Percentiles rank a stretch among this genome's conserved stretches.
Conservation (phyloP, 2,329 filamentous ascomycete species). For the Calonectria leucothoes region DNA sequence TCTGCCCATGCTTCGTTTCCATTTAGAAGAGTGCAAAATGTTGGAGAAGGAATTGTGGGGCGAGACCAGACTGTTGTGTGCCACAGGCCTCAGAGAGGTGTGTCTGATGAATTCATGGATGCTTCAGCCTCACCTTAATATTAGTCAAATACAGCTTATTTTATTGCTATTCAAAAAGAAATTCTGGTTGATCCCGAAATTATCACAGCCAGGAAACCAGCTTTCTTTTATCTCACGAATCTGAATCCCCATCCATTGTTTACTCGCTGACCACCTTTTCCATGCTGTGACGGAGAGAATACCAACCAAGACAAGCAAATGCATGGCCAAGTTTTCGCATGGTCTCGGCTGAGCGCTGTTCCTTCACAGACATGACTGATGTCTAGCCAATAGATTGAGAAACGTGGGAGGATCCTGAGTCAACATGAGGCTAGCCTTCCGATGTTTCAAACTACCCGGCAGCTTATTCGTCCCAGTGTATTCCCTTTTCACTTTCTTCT, state of each 20-base stretch:
- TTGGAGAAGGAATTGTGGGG: no score
- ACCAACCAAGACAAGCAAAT: neutral
- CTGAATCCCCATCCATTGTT: no score
- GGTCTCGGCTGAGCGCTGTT: neutral
- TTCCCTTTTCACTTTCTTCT: neutral
- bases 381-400: neutral
- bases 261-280: no score
- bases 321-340: neutral
- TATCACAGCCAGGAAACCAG: no score
- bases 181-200: no score
- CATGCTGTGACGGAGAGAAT: neutral
- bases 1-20: no score
- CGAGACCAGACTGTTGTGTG: no score
- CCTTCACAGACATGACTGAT: neutral
- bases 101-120: no score
- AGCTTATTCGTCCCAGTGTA: neutral
- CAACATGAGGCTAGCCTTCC: neutral
- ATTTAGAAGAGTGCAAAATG: no score
- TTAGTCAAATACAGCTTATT: neutral
- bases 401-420: neutral
- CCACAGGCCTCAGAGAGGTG: no score
- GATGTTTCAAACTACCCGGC: neutral
- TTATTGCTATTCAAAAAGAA: neutral
- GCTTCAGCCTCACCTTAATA: neutral
- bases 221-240: no score